Evolutionary conservation across 768 basidiomycete genomes (phyloP).

Genomic region (Botryobasidium botryosum): DNA sequence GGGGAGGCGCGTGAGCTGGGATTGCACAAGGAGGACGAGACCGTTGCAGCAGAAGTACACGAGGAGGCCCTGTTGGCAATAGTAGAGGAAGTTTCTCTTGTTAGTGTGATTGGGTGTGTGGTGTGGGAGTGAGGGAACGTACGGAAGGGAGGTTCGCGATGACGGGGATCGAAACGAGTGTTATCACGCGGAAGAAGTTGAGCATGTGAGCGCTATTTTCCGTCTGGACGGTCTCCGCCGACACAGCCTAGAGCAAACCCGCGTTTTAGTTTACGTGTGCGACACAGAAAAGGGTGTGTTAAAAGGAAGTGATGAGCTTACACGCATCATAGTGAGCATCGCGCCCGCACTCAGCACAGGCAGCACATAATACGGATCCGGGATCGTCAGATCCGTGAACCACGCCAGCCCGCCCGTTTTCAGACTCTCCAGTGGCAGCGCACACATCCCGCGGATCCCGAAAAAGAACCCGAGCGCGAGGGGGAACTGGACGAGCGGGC

Average conservation of each 20-base stretch:
- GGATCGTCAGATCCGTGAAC: slow-evolving; percentile 57
- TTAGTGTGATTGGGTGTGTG: too few species aligned
- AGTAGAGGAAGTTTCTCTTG: not conserved
- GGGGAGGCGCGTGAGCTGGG: slow-evolving; percentile 28
- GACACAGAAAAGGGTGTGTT: too few species aligned
- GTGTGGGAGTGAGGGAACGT: slow-evolving; percentile 20
- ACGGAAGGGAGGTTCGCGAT: slow-evolving; percentile 50
- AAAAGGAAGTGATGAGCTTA: slow-evolving; percentile 21
- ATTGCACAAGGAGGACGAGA: slow-evolving; percentile 34
- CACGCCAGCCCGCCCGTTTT: slow-evolving; percentile 55
- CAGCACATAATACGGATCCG: slow-evolving; percentile 63
- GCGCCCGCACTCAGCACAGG: slow-evolving; percentile 39
- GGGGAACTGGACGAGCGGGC: slow-evolving; percentile 52
- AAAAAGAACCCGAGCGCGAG: slow-evolving; percentile 74
- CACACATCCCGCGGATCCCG: slow-evolving; percentile 53
- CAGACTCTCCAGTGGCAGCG: slow-evolving; percentile 56
- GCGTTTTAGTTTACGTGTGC: slow-evolving; percentile 4
- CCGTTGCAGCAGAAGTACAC: slow-evolving; percentile 41
- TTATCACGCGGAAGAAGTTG: slow-evolving; percentile 47
- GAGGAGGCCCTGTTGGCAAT: slow-evolving; percentile 31
- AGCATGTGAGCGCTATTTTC: slow-evolving; percentile 45
- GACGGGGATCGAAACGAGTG: slow-evolving; percentile 33
- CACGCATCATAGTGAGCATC: slow-evolving; percentile 55
- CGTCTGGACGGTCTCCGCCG: slow-evolving; percentile 32
- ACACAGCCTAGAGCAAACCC: slow-evolving; percentile 25